Evolutionary conservation across 2,329 filamentous ascomycete species (phyloP), one percentile per base, ranked within the genome.

Genomic region (Kalaharituber pfeilii): DNA sequence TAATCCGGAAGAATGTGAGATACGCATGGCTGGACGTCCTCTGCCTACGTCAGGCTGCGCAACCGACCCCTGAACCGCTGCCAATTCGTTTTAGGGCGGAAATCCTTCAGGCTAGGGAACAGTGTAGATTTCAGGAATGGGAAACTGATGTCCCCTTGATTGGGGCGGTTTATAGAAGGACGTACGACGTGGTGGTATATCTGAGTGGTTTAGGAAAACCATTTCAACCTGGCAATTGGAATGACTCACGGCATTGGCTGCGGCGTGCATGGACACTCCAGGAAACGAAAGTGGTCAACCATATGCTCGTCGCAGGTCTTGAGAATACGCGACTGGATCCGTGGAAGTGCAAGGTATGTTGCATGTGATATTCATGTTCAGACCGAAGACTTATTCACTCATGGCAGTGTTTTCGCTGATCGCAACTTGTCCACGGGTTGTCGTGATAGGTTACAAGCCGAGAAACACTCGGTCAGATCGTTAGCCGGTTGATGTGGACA

Each of bases 1-100:
- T 53, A 24, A 20, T 53, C 3, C n/a, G 22, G 20, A 36, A n/a
- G 30, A 47, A 47, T 18, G 20, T 25, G 11, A 9, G 22, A 20
- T 53, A 53, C 39, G 28, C 29, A n/a, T 53, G 51, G 51, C 39
- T 53, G n/a, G 51, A 53, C 25, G 27, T 53, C 5, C 39, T 53
- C 5, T 53, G 51, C 24, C 51, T 53, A 8, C 27, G 51, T n/a
- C 51, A 53, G 51, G 22, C 13, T 20, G 15, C n/a, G 1, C 42
- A 11, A 2, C 11, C 11, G 13, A 20, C 15, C 9, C 9, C 42
- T 20, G 22, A 9, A 18, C 9, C 11, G 11, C 22, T 47, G 1
- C 30, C 30, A n/a, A 36, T 3, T 11, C 11, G 30, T 36, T 9
- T 11, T 36, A 9, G 30, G 11, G 30, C 11, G 11, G 30, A 36